Conservation (phyloP, 768 basidiomycete genomes). For the Candolleomyces eurysporus region DNA sequence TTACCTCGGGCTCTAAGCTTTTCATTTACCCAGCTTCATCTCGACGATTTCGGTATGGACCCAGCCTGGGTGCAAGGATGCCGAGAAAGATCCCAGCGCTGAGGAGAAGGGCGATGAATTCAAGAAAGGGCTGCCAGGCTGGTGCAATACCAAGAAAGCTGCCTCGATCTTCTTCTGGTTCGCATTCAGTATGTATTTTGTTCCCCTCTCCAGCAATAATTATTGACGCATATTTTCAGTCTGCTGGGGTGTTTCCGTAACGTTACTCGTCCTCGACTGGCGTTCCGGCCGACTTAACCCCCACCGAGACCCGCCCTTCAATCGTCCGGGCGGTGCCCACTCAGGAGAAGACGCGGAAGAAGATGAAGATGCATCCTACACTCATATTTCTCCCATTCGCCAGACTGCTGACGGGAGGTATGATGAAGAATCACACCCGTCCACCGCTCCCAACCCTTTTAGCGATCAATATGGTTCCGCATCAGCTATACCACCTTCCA, state of each 20-base stretch:
- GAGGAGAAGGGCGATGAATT: conserved; percentile 61
- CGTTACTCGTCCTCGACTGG: conserved; percentile 72
- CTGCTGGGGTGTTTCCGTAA: conserved; percentile 73
- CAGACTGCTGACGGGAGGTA: conserved; percentile 22
- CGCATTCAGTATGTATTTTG: conserved; percentile 56
- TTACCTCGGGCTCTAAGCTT: conserved; percentile 4
- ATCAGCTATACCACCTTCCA: conserved; percentile 22
- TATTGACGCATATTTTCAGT: conserved; percentile 34
- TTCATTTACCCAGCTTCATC: conserved; percentile 50
- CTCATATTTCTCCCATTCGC: conserved; percentile 42
- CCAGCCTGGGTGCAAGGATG: conserved; percentile 83
- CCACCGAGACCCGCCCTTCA: conserved; percentile 76
- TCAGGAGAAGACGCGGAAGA: conserved; percentile 51
- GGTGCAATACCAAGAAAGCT: conserved; percentile 93
- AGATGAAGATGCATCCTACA: conserved; percentile 55
- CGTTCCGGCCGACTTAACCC: conserved; percentile 61
- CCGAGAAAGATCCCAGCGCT: conserved; percentile 78
- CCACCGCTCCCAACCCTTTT: conserved; percentile 42
- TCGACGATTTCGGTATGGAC: conserved; percentile 87
- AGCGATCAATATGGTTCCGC: conserved; percentile 44
- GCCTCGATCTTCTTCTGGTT: conserved; percentile 90
- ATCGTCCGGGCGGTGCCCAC: conserved; percentile 48
- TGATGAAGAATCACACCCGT: conserved; percentile 24
- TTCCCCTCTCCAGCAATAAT: not conserved
- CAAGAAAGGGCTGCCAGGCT: conserved; percentile 64